A percentile compares a stretch with the other conserved stretches of the same genome.
Conservation (phyloP, 176 grass and related monocot genomes). For the Alloteropsis semialata region DNA sequence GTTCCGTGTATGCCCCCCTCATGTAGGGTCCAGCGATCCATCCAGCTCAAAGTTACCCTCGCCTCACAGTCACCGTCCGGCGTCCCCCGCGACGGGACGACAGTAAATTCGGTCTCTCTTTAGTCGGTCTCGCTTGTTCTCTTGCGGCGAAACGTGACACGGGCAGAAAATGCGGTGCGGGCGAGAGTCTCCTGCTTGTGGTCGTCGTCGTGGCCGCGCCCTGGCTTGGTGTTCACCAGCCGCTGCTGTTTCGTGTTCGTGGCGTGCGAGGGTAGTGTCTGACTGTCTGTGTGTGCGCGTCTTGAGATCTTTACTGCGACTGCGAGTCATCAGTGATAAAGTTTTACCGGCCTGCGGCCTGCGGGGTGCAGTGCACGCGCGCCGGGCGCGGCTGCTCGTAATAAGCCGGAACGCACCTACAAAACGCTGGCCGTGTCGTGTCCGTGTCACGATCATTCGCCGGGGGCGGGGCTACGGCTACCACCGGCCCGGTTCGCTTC, state of each 20-base stretch:
- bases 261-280: no score
- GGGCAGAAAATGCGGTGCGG: not conserved
- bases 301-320: not conserved
- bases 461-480: not conserved
- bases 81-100: no score
- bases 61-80: not conserved
- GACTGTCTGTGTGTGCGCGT: no score
- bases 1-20: not conserved
- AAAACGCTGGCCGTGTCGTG: constrained; percentile 15
- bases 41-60: not conserved
- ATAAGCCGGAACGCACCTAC: constrained; percentile 28
- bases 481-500: not conserved
- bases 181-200: no score
- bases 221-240: not conserved
- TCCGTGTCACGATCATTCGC: constrained; percentile 18
- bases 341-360: not conserved
- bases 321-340: not conserved
- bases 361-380: constrained; percentile 23
- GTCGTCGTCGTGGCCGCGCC: no score
- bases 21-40: no score
- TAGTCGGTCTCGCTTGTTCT: not conserved
- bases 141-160: not conserved
- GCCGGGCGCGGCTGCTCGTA: not conserved
- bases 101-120: not conserved
- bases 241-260: not conserved